These are phyloP conservation scores for Plantago elongata DNA, from an alignment of 257 asterid species.

Conservation along the genomic window DNA sequence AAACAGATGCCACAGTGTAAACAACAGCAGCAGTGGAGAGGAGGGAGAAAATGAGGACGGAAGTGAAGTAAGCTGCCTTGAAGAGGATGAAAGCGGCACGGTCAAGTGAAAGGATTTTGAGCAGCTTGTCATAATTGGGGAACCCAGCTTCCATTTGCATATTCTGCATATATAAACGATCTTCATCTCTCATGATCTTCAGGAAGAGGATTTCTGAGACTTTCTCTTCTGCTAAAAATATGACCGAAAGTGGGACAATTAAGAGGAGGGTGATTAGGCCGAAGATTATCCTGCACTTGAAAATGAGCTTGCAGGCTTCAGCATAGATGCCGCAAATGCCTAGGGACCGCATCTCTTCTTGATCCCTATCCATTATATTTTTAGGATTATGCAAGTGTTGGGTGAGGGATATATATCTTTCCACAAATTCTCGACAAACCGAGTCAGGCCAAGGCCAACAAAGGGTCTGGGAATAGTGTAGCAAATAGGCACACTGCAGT, in stretches of 20 bases:
- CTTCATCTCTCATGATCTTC: too few species aligned
- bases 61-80: constrained; percentile 71
- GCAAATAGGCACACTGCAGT: too few species aligned
- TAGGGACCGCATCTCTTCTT: too few species aligned
- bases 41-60: constrained; percentile 84
- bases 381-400: too few species aligned
- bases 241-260: constrained; percentile 80
- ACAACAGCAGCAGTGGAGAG: constrained; percentile 91
- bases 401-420: too few species aligned
- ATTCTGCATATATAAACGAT: too few species aligned
- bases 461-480: too few species aligned
- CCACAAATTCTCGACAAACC: too few species aligned
- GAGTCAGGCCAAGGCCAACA: too few species aligned
- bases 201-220: constrained; percentile 52
- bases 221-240: constrained; percentile 59
- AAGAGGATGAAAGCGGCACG: constrained; percentile 64
- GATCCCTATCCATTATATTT: too few species aligned
- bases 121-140: constrained; percentile 59
- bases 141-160: constrained; percentile 14
- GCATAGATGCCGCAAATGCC: too few species aligned
- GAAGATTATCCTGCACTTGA: constrained; percentile 17
- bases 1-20: constrained; percentile 80
- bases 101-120: constrained; percentile 44
- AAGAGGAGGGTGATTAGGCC: constrained; percentile 63
- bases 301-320: too few species aligned